phyloP scores from a whole-genome alignment of 2,329 filamentous ascomycete species.

The Dryadomyces quercus-mongolicae region DNA sequence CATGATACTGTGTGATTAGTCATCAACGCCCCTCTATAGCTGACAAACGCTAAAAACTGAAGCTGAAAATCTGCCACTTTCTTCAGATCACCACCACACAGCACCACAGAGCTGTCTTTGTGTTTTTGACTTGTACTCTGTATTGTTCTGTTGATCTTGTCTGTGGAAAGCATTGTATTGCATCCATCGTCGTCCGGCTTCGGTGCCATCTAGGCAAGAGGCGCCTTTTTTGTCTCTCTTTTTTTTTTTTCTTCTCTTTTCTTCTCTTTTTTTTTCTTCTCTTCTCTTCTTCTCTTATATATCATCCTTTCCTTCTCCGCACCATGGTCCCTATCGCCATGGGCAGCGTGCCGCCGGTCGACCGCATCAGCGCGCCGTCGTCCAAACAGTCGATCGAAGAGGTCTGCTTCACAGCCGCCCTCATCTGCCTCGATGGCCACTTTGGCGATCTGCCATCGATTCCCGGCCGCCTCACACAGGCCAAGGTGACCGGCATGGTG shows the following conservation, averaged over 20 bases:
- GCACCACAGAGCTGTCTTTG: no score
- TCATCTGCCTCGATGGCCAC: slow-evolving; percentile 51
- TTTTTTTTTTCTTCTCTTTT: not conserved
- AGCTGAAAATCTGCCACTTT: no score
- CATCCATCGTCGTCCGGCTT: not conserved
- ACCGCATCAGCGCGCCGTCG: slow-evolving; percentile 13
- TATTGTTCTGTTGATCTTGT: no score
- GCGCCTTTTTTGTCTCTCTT: not conserved
- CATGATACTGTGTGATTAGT: no score
- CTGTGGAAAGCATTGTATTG: no score
- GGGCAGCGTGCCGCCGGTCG: slow-evolving; percentile 12
- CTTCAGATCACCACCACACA: no score
- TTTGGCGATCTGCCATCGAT: slow-evolving; percentile 45
- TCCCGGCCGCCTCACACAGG: slow-evolving; percentile 38
- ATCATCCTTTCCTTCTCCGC: not conserved
- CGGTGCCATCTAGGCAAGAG: not conserved
- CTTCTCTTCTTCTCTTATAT: not conserved
- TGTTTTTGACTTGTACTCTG: no score
- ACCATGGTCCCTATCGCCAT: slow-evolving; percentile 13
- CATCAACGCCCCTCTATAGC: no score
- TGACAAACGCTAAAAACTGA: no score
- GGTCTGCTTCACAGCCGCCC: slow-evolving; percentile 45
- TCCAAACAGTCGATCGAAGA: slow-evolving; percentile 46
- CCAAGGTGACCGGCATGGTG: slow-evolving; percentile 44
- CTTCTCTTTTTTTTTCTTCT: not conserved